Conservation (phyloP, 805 yeast species). For the Starmerella lactis-condensi region DNA sequence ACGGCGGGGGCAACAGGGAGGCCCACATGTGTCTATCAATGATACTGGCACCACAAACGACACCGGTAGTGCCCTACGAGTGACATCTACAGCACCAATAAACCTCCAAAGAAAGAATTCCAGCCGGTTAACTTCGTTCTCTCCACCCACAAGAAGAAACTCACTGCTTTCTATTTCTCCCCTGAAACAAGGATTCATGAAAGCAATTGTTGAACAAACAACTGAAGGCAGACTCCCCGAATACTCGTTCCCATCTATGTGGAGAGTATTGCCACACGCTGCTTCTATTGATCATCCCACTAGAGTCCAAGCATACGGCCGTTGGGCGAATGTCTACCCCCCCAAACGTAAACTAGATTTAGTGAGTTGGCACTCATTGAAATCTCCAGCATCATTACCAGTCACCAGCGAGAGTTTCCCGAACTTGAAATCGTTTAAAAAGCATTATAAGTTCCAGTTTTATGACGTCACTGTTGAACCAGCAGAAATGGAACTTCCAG, state of each 20-base stretch:
- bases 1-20: too few relatives aligned
- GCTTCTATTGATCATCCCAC: conserved; percentile 35
- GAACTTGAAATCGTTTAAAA: conserved; percentile 42
- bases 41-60: too few relatives aligned
- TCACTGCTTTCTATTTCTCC: too few relatives aligned
- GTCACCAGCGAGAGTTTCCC: conserved; percentile 67
- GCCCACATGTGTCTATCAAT: too few relatives aligned
- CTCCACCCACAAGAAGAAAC: too few relatives aligned
- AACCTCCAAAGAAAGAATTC: too few relatives aligned
- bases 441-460: conserved; percentile 61
- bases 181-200: neutral
- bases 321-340: conserved; percentile 88
- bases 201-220: too few relatives aligned
- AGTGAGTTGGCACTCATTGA: conserved; percentile 82
- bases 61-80: too few relatives aligned
- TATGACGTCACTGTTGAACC: conserved; percentile 32
- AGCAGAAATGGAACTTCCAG: conserved; percentile 18
- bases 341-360: conserved; percentile 42
- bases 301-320: conserved; percentile 44
- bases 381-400: conserved; percentile 87
- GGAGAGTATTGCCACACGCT: conserved; percentile 61
- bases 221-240: conserved; percentile 10
- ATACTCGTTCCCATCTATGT: conserved; percentile 19
- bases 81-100: too few relatives aligned
- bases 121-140: too few relatives aligned